Evolutionary conservation across 1,139 yeast genomes (phyloP), one percentile per base, ranked within the genome.

Genomic region (Geotrichum candidum): DNA sequence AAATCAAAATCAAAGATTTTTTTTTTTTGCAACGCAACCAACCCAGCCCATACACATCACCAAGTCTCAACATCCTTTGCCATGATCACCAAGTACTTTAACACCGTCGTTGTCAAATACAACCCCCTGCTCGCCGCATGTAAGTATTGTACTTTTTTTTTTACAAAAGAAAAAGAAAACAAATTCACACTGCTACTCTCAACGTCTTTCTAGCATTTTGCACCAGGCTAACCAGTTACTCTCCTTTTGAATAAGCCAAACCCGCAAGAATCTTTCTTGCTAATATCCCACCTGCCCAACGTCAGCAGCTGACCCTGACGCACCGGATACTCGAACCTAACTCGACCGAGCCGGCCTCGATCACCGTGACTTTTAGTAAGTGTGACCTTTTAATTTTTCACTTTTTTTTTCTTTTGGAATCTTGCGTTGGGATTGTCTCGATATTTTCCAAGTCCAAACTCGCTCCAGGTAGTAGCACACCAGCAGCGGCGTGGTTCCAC

Each of bases 51-150:
- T 15, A 15, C 31, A 11, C 11, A 9, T 29, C n/a, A 11, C 53
- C 18, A n/a, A 29, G 31, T 23, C n/a, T 22, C 25, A 54, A 6
- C 2, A 22, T 10, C 18, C 23, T 25, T 35, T 35, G 23, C 38
- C 23, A 90, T 90, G 96, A 87, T 90, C 69, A 90, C 96, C 57
- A 89, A 89, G 75, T 90, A 87, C 76, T 88, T 90, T 75, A 79
- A 90, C 51, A 85, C 85, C 69, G 90, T 90, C n/a, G 78, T 80
- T 54, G 90, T 90, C 57, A 85, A 80, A 72, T 90, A 90, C 78
- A 85, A 88, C 72, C 97, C 97, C 0, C 82, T 89, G 65, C 82
- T 85, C 0, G 75, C 80, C 51, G 89, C 88, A 67, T 82, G 85
- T 81, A 74, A 64, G 83, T 77, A 5, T 33, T 13, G 10, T 18